phyloP scores from a whole-genome alignment of 108 stramenopile species.

The Thalassiosira profunda region DNA sequence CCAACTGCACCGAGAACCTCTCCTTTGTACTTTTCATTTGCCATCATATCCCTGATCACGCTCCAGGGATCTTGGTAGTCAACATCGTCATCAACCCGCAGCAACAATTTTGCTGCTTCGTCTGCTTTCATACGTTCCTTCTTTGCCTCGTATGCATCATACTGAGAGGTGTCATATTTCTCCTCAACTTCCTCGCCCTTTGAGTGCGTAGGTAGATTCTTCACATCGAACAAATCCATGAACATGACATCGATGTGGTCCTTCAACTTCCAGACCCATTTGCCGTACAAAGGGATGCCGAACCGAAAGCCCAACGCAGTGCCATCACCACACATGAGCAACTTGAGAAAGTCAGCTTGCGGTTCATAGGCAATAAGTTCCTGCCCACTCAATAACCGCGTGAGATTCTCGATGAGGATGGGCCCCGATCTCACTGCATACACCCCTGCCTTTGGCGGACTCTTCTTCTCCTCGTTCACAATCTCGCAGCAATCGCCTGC shows the following conservation, averaged over 20 bases:
- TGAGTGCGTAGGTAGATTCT: slow-evolving; percentile 43
- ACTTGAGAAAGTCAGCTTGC: slow-evolving; percentile 88
- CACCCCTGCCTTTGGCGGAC: slow-evolving; percentile 89
- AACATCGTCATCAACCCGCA: slow-evolving; percentile 74
- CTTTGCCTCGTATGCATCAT: slow-evolving; percentile 42
- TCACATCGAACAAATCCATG: slow-evolving; percentile 73
- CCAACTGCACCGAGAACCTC: slow-evolving; percentile 37
- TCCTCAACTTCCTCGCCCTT: slow-evolving; percentile 19
- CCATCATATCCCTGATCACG: slow-evolving; percentile 74
- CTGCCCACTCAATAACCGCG: slow-evolving; percentile 36
- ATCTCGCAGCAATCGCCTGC: slow-evolving; percentile 90
- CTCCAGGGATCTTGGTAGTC: slow-evolving; percentile 71
- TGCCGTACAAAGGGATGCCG: slow-evolving; percentile 83
- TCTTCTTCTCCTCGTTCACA: slow-evolving; percentile 10
- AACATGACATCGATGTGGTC: slow-evolving; percentile 82
- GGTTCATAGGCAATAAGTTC: slow-evolving; percentile 59
- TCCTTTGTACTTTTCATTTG: slow-evolving; percentile 56
- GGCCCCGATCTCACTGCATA: slow-evolving; percentile 92
- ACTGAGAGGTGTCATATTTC: slow-evolving; percentile 71
- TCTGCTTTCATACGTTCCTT: slow-evolving; percentile 32
- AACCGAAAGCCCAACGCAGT: slow-evolving; percentile 90
- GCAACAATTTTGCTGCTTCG: slow-evolving; percentile 60
- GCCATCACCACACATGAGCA: slow-evolving; percentile 88
- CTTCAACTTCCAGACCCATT: slow-evolving; percentile 90
- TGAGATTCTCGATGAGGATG: slow-evolving; percentile 78